phyloP scores from a whole-genome alignment of 2,329 filamentous ascomycete species.

The Arthrobotrys conoides region DNA sequence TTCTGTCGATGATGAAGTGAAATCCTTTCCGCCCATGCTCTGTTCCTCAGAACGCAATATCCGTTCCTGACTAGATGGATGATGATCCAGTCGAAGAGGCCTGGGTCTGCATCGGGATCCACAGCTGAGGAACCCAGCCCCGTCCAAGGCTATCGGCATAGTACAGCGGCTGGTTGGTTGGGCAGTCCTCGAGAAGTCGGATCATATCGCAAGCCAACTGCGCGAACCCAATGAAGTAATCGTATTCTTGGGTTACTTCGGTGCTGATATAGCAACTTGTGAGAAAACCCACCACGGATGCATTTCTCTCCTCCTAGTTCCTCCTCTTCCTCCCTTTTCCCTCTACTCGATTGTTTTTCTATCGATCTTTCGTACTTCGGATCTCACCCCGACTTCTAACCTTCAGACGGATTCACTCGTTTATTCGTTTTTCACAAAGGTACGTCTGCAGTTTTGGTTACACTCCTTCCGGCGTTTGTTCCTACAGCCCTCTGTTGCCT shows the following conservation, averaged over 20 bases:
- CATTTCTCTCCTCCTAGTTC: slow-evolving; percentile 28
- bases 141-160: slow-evolving; percentile 50
- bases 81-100: slow-evolving; percentile 42
- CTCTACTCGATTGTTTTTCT: slow-evolving; percentile 31
- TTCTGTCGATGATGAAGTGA: slow-evolving; percentile 26
- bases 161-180: slow-evolving; percentile 36
- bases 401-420: slow-evolving; percentile 55
- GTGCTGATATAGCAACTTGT: slow-evolving; percentile 55
- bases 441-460: slow-evolving; percentile 35
- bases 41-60: slow-evolving; percentile 34
- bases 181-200: slow-evolving; percentile 55
- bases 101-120: slow-evolving; percentile 49
- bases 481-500: slow-evolving; percentile 10
- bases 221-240: slow-evolving; percentile 48
- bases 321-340: slow-evolving; percentile 31
- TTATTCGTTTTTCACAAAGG: slow-evolving; percentile 40
- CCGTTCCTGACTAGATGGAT: slow-evolving; percentile 53
- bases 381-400: slow-evolving; percentile 34
- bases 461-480: slow-evolving; percentile 43
- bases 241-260: slow-evolving; percentile 41
- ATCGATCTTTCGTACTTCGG: slow-evolving; percentile 35
- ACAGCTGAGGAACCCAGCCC: slow-evolving; percentile 56
- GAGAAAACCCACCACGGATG: slow-evolving; percentile 37
- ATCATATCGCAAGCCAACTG: slow-evolving; percentile 60
- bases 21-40: slow-evolving; percentile 3